Conservation (phyloP, 257 asterid genomes). For the Marsdenia floribunda region DNA sequence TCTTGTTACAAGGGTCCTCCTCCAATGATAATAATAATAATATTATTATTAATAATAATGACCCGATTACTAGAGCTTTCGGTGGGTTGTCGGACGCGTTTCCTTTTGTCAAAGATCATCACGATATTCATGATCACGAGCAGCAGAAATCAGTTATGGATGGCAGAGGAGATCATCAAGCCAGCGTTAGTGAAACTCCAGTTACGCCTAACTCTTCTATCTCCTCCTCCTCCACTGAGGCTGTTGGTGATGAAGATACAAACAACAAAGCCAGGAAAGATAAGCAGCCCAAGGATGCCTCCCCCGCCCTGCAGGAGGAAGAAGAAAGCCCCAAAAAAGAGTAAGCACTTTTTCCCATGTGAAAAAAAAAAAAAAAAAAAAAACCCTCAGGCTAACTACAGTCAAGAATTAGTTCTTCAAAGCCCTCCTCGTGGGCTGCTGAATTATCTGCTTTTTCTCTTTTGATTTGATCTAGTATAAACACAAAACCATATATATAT, state of each 20-base stretch:
- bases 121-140: too few relatives aligned
- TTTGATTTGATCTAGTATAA: background rate
- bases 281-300: conserved; percentile 23
- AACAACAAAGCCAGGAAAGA: conserved; percentile 24
- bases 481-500: background rate
- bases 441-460: too few relatives aligned
- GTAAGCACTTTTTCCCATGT: conserved; percentile 22
- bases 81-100: conserved; percentile 30
- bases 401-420: too few relatives aligned
- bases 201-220: conserved; percentile 54
- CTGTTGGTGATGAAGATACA: conserved; percentile 35
- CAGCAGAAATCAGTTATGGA: conserved; percentile 20
- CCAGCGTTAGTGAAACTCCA: conserved; percentile 33
- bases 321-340: conserved; percentile 45
- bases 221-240: conserved; percentile 53
- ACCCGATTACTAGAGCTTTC: conserved; percentile 29
- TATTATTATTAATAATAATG: too few relatives aligned
- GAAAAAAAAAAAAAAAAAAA: too few relatives aligned
- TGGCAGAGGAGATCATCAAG: conserved; percentile 8
- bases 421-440: too few relatives aligned
- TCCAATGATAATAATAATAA: background rate
- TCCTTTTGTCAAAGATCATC: conserved; percentile 22
- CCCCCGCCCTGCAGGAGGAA: conserved; percentile 20
- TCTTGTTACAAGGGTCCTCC: conserved; percentile 34
- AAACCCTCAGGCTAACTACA: too few relatives aligned